These are phyloP conservation scores for Phytophthora rubi DNA, from an alignment of 352 stramenopile species.

Conservation along the genomic window DNA sequence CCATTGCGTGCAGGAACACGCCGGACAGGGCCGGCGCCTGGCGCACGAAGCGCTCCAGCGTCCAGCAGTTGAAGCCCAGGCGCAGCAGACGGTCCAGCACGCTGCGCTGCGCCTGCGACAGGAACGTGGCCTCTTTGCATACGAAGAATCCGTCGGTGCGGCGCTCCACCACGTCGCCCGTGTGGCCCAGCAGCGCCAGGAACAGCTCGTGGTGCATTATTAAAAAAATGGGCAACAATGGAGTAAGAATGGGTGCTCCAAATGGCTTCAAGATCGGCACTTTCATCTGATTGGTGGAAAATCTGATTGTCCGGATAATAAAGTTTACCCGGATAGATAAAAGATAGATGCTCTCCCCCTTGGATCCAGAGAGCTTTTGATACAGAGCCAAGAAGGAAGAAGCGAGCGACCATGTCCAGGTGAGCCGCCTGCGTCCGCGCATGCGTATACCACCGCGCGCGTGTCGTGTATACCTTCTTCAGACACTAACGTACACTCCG, in stretches of 20 bases:
- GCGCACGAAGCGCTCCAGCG: conserved; percentile 58
- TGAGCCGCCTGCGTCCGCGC: conserved; percentile 12
- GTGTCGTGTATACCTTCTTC: background rate
- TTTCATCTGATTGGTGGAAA: background rate
- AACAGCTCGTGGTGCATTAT: conserved; percentile 84
- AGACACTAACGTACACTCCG: conserved; percentile 3
- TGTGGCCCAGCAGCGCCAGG: conserved; percentile 71
- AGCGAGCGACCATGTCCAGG: conserved; percentile 45
- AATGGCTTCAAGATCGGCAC: conserved; percentile 9
- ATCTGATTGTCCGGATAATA: background rate
- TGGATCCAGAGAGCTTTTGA: conserved; percentile 36
- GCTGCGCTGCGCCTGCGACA: conserved; percentile 56
- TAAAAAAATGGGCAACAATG: background rate
- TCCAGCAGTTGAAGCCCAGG: conserved; percentile 57
- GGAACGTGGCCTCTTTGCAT: conserved; percentile 43
- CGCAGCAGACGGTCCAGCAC: conserved; percentile 64
- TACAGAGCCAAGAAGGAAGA: conserved; percentile 8
- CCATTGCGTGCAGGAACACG: conserved; percentile 65
- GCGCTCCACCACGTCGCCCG: conserved; percentile 66
- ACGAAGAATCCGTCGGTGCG: conserved; percentile 69
- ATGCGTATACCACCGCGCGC: background rate
- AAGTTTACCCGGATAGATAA: conserved; percentile 4
- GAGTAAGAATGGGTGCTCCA: background rate
- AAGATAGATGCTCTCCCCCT: conserved; percentile 25
- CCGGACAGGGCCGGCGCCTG: conserved; percentile 37